Evolutionary conservation across 495 filamentous ascomycete species (phyloP), one percentile per base, ranked within the genome.

Genomic region (Venustampulla echinocandica): DNA sequence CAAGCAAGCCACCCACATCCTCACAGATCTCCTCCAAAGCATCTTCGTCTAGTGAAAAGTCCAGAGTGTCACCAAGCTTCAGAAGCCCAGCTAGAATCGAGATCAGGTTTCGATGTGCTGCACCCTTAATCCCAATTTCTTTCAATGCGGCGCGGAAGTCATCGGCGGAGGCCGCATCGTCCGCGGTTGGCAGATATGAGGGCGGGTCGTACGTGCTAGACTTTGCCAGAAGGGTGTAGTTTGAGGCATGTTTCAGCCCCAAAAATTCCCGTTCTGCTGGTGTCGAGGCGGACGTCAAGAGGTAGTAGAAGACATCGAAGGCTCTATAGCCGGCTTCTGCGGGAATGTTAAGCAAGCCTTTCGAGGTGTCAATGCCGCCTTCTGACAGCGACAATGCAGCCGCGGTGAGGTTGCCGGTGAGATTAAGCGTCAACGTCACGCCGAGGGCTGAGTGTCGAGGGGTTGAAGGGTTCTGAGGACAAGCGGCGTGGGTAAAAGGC

Each of bases 271-370:
- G 75, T 67, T 98, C 92, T 1, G 88, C 87, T 1, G 82, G 84
- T 1, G 89, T 93, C 0, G 92, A 93, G 11, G 87, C 82, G 21
- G 84, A 86, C 0, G 90, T 93, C 18, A 95, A 71, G 2, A 98
- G 78, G 54, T 96, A 97, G 66, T 98, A 98, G 63, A 97, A 98
- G 21, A 90, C 93, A 59, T 98, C 90, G 56, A 97, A 98, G n/a
- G 90, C 92, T 47, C 92, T 81, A 59, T 85, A 88, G 17, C 93
- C 92, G 5, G 78, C 47, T 59, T 94, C 80, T 0, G 77, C 62
- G 0, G 92, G 86, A 20, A 97, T 76, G 28, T 87, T 79, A 21
- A 97, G 71, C 18, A 98, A 70, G 18, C 92, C 92, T 47, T 80
- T 79, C 10, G 70, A 63, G 6, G 89, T 89, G 61, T 97, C 86